Evolutionary conservation across 257 asterid species (phyloP), one percentile per base, ranked within the genome.

Genomic region (Forsythia suspensa): DNA sequence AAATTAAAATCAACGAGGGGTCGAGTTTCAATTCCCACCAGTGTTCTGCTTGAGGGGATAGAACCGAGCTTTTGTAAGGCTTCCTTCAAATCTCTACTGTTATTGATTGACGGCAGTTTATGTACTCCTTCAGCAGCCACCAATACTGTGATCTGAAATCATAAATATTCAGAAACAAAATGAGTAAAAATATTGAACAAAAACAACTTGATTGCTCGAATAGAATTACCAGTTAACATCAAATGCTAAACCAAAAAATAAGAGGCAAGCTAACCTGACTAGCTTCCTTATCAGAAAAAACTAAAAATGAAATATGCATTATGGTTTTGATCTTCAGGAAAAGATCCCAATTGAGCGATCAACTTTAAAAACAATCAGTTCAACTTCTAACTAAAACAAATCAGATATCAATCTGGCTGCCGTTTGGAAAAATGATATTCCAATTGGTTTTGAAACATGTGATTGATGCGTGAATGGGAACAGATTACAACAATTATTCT

Each of bases 81-180:
- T 77, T 91, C 97, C 81, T 91, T 95, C 89, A 95, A 85, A 77
- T 92, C 96, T 77, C 80, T 81, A 76, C 94, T 93, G 82, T 82
- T 88, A 55, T 95, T 95, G 74, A 90, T 88, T 39, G 91, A 48
- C 66, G 98, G 97, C 84, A 92, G 84, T 86, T 91, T 93, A 82
- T 88, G 87, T 70, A 73, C 85, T 36, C 99, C 99, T 82, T 80
- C 92, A 3, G 98, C 99, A 87, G 99, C 99, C 72, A 93, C 97
- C 93, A 95, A 80, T 63, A 93, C 84, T 21, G 99, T 95, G 79
- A 95, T 88, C 99, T 95, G 88, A 71, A 63, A 74, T 20, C 6
- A 74, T 72, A 20, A 18, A 44, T 40, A 42, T 37, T 40, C 11
- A 40, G 66, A 42, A 40, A 15, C 70, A 63, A 41, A 43, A 15